Conservation (phyloP, 1,284 basidiomycete genomes). For the Malassezia globosa region DNA sequence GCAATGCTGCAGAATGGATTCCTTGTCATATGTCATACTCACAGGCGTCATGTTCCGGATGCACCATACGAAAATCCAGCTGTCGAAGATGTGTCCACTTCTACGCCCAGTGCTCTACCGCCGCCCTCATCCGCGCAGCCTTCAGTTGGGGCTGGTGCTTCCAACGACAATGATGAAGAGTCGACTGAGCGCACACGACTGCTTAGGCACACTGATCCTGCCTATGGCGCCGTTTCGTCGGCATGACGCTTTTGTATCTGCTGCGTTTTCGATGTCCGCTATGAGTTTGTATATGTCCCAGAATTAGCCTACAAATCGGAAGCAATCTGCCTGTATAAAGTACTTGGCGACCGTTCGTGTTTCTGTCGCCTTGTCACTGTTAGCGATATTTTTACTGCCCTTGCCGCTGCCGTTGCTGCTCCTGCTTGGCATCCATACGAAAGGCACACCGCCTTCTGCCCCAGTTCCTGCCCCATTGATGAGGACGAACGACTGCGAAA, state of each 20-base stretch:
- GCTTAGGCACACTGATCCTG: neutral
- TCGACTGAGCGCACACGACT: slow-evolving; percentile 1
- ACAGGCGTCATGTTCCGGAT: neutral
- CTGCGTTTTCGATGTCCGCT: too few relatives aligned
- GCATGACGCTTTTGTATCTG: neutral
- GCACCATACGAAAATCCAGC: neutral
- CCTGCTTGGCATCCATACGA: slow-evolving; percentile 15
- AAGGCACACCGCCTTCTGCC: slow-evolving; percentile 18
- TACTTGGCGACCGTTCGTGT: slow-evolving; percentile 22
- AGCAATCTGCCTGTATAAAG: slow-evolving; percentile 36
- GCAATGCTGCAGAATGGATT: slow-evolving; percentile 3
- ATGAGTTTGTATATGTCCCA: neutral
- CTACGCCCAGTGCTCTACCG: neutral
- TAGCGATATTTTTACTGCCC: slow-evolving; percentile 5
- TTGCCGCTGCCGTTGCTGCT: too few relatives aligned
- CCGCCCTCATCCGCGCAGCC: neutral
- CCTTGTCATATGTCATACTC: slow-evolving; percentile 12
- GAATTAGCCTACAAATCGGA: slow-evolving; percentile 34
- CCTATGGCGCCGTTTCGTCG: slow-evolving; percentile 1
- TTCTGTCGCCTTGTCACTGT: slow-evolving; percentile 8
- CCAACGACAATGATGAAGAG: neutral
- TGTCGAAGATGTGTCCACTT: neutral
- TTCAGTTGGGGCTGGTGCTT: neutral
- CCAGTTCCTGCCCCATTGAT: slow-evolving; percentile 19
- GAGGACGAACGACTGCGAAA: slow-evolving; percentile 37